Evolutionary conservation across 345 rosid genomes (phyloP).

Genomic region (Pugionium dolabratum): DNA sequence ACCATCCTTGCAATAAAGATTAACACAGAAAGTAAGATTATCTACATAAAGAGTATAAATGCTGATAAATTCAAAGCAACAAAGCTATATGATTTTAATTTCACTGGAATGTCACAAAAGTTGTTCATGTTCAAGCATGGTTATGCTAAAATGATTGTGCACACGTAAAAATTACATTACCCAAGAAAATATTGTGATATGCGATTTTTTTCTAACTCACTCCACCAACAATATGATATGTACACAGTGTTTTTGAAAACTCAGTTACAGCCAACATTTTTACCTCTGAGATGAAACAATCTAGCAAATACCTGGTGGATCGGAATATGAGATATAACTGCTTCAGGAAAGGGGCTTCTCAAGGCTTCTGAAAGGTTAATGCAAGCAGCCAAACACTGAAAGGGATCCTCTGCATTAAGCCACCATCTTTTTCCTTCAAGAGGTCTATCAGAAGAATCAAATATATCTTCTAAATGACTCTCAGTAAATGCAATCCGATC

Average conservation of each 20-base stretch:
- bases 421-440: slow-evolving; percentile 97
- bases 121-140: slow-evolving; percentile 21
- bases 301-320: slow-evolving; percentile 75
- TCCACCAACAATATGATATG: no score
- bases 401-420: slow-evolving; percentile 97
- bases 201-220: no score
- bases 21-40: slow-evolving; percentile 33
- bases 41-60: slow-evolving; percentile 20
- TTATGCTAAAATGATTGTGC: slow-evolving; percentile 13
- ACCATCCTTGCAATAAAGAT: slow-evolving; percentile 72
- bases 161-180: slow-evolving; percentile 3
- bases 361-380: slow-evolving; percentile 84
- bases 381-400: slow-evolving; percentile 93
- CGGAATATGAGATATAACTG: slow-evolving; percentile 72
- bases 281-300: slow-evolving; percentile 7
- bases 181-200: slow-evolving; percentile 14
- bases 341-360: slow-evolving; percentile 80
- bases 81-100: slow-evolving; percentile 12
- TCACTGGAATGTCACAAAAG: slow-evolving; percentile 18
- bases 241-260: neutral
- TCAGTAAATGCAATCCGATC: slow-evolving; percentile 84
- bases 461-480: slow-evolving; percentile 79
- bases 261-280: slow-evolving; percentile 15
- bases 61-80: slow-evolving; percentile 18
- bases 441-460: slow-evolving; percentile 92